Conservation (phyloP, 495 filamentous ascomycete species). For the Tuber brumale region DNA sequence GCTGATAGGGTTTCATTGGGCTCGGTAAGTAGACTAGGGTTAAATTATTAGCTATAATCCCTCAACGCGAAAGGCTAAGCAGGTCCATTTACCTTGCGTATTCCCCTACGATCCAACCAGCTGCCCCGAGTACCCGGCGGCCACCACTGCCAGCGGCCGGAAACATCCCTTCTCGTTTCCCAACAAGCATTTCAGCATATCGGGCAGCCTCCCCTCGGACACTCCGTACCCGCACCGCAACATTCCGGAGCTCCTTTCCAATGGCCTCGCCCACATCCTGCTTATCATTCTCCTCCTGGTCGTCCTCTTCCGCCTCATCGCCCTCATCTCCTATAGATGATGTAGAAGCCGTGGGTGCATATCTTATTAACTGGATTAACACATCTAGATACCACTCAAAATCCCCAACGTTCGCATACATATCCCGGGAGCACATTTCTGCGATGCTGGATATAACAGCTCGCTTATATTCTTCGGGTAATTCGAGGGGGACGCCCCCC, state of each 20-base stretch:
- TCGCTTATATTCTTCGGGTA: conserved; percentile 75
- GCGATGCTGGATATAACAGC: conserved; percentile 74
- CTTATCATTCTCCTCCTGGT: conserved; percentile 36
- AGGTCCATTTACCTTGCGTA: conserved; percentile 53
- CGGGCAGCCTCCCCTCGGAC: conserved; percentile 68
- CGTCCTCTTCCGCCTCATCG: conserved; percentile 24
- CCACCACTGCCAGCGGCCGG: conserved; percentile 47
- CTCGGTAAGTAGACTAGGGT: conserved; percentile 47
- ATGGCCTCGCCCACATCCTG: conserved; percentile 62
- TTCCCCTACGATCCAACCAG: conserved; percentile 83
- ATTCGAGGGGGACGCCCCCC: conserved; percentile 30
- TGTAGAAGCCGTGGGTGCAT: conserved; percentile 50
- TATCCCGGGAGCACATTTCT: conserved; percentile 84
- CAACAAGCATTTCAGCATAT: conserved; percentile 74
- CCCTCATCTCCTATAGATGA: conserved; percentile 15
- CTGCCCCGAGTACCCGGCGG: conserved; percentile 56
- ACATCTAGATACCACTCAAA: conserved; percentile 96
- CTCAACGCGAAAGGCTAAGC: neutral
- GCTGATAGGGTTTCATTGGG: conserved; percentile 61
- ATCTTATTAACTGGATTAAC: conserved; percentile 69
- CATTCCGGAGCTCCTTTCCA: conserved; percentile 75
- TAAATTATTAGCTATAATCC: conserved; percentile 2
- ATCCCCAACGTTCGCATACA: conserved; percentile 74
- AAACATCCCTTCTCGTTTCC: conserved; percentile 48
- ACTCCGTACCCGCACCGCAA: conserved; percentile 83